Evolutionary conservation across 805 yeast species (phyloP).

Genomic region (Debaryomyces maramus): DNA sequence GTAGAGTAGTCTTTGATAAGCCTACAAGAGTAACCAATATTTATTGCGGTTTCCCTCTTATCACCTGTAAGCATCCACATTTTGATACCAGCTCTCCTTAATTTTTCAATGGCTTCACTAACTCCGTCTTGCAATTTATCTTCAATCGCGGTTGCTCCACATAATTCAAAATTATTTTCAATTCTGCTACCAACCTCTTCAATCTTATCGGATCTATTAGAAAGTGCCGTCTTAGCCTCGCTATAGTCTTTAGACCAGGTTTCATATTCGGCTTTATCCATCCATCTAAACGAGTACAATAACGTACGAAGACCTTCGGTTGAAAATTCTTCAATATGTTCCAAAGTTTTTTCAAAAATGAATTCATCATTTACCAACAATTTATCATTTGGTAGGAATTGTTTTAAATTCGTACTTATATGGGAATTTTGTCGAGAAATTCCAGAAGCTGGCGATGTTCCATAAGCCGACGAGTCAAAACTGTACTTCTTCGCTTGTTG

Average conservation of each 20-base stretch:
- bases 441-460: constrained; percentile 7
- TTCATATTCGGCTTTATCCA: constrained; percentile 57
- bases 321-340: constrained; percentile 91
- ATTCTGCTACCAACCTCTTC: constrained; percentile 71
- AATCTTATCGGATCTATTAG: constrained; percentile 62
- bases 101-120: constrained; percentile 87
- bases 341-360: constrained; percentile 77
- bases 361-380: constrained; percentile 71
- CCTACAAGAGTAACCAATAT: constrained; percentile 93
- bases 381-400: constrained; percentile 45
- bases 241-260: constrained; percentile 68
- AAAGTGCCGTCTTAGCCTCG: constrained; percentile 74
- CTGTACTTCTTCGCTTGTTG: constrained; percentile 60
- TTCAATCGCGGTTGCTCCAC: constrained; percentile 97
- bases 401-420: neutral
- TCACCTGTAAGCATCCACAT: constrained; percentile 99
- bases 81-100: constrained; percentile 89
- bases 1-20: constrained; percentile 91
- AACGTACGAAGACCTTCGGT: constrained; percentile 93
- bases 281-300: constrained; percentile 76
- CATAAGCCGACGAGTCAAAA: constrained; percentile 17
- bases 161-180: constrained; percentile 65
- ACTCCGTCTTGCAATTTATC: constrained; percentile 98
- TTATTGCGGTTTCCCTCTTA: constrained; percentile 96
- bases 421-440: constrained; percentile 6